phyloP scores from a whole-genome alignment of 1,139 yeast species.

The Sugiyamaella pinicola region DNA sequence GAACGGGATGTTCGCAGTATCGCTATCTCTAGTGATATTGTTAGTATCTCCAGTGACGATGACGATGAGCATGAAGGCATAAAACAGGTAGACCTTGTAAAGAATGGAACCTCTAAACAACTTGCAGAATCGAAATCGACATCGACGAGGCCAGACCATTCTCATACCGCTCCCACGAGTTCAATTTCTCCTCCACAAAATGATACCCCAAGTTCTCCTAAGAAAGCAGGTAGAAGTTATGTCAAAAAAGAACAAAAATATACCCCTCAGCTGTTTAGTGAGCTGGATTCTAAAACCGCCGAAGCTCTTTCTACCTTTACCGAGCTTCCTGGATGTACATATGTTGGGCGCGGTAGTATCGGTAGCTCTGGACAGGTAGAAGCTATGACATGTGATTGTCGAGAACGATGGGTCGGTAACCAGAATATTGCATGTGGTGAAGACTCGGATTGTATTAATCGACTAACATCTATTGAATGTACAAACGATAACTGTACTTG shows the following conservation, averaged over 20 bases:
- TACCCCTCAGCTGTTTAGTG: constrained; percentile 13
- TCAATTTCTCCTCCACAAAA: background rate
- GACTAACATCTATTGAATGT: constrained; percentile 92
- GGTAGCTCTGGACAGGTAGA: constrained; percentile 74
- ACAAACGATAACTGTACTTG: constrained; percentile 68
- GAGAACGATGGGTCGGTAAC: constrained; percentile 50
- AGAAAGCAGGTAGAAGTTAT: background rate
- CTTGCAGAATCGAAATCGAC: background rate
- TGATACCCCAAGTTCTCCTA: background rate
- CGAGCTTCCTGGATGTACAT: constrained; percentile 60
- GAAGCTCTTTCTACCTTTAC: constrained; percentile 67
- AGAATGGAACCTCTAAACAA: too few relatives aligned
- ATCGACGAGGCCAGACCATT: background rate
- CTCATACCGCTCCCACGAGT: background rate
- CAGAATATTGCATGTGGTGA: constrained; percentile 79
- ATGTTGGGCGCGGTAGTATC: constrained; percentile 54
- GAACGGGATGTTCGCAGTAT: background rate
- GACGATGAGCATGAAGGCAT: too few relatives aligned
- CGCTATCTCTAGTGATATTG: too few relatives aligned
- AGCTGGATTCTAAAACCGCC: constrained; percentile 30
- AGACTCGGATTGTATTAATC: constrained; percentile 85
- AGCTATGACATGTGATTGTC: constrained; percentile 89
- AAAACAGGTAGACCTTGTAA: too few relatives aligned
- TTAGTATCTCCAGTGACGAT: too few relatives aligned
- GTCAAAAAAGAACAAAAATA: background rate